A percentile compares a stretch with the other conserved stretches of the same genome.
These are phyloP conservation scores for Auriscalpium vulgare DNA, from an alignment of 768 basidiomycete genomes.

Conservation along the genomic window DNA sequence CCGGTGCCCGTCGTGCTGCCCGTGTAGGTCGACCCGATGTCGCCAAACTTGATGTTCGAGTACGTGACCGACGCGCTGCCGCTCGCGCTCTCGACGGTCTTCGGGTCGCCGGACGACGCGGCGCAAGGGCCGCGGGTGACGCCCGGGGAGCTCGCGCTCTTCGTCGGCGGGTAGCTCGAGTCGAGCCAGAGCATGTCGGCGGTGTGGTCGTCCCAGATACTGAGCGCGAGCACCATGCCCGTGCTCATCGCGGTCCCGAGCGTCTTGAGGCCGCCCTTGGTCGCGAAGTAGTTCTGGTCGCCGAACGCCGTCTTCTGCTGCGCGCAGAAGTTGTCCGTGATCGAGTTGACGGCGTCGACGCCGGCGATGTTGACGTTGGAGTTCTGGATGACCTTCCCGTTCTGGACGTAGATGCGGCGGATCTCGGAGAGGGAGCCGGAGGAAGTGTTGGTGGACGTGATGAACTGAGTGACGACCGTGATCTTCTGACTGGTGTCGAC, in stretches of 20 bases:
- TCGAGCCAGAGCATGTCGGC: constrained; percentile 55
- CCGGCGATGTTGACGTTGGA: constrained; percentile 37
- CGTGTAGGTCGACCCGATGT: constrained; percentile 38
- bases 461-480: constrained; percentile 51
- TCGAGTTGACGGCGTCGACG: constrained; percentile 32
- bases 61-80: constrained; percentile 38
- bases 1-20: constrained; percentile 4
- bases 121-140: constrained; percentile 43
- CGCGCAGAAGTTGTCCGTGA: constrained; percentile 39
- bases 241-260: constrained; percentile 25
- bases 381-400: constrained; percentile 44
- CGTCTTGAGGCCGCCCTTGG: constrained; percentile 30
- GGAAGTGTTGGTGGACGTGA: constrained; percentile 35
- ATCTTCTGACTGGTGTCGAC: constrained; percentile 43
- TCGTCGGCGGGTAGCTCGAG: constrained; percentile 33
- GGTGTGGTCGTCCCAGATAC: constrained; percentile 46
- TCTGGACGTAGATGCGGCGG: constrained; percentile 45
- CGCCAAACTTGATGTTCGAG: constrained; percentile 49
- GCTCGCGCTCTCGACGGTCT: constrained; percentile 31
- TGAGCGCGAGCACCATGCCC: constrained; percentile 41
- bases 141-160: constrained; percentile 28
- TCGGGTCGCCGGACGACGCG: constrained; percentile 37
- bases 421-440: constrained; percentile 42
- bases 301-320: constrained; percentile 36
- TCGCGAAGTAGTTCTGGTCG: constrained; percentile 31